Evolutionary conservation across 1,284 basidiomycete species (phyloP).

Genomic region (Phaffia rhodozyma): DNA sequence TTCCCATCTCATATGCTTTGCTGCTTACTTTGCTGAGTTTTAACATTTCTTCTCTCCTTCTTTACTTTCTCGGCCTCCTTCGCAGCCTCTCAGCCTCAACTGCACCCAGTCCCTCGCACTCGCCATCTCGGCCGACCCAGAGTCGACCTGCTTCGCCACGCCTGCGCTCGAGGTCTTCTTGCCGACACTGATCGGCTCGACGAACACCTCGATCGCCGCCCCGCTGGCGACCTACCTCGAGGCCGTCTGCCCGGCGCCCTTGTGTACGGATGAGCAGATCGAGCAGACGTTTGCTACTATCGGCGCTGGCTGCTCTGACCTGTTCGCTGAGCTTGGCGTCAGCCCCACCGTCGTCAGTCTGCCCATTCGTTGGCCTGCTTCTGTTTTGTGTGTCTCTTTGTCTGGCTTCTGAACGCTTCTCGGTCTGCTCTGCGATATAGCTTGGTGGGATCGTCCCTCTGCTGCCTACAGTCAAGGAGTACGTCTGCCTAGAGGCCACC

Average conservation of each 20-base stretch:
- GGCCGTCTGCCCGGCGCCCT: slow-evolving; percentile 25
- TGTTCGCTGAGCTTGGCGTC: slow-evolving; percentile 25
- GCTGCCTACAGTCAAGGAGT: background rate
- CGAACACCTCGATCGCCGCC: slow-evolving; percentile 28
- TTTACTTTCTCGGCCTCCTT: no score
- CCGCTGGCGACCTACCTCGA: slow-evolving; percentile 28
- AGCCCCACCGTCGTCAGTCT: slow-evolving; percentile 23
- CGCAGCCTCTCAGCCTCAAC: no score
- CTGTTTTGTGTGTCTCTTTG: no score
- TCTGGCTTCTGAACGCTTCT: no score
- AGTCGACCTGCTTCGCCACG: background rate
- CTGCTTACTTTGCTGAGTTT: no score
- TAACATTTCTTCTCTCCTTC: no score
- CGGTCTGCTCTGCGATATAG: background rate
- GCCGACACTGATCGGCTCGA: background rate
- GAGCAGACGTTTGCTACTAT: slow-evolving; percentile 24
- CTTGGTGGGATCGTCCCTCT: background rate
- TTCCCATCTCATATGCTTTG: no score
- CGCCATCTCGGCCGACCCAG: no score
- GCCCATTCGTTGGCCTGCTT: slow-evolving; percentile 23
- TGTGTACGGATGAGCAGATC: slow-evolving; percentile 30
- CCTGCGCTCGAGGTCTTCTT: background rate
- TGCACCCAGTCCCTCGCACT: no score
- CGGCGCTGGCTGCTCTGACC: slow-evolving; percentile 24
- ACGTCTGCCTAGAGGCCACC: slow-evolving; percentile 7